These are phyloP conservation scores for Didymella glomerata DNA, from an alignment of 2,329 filamentous ascomycete species.

Conservation along the genomic window DNA sequence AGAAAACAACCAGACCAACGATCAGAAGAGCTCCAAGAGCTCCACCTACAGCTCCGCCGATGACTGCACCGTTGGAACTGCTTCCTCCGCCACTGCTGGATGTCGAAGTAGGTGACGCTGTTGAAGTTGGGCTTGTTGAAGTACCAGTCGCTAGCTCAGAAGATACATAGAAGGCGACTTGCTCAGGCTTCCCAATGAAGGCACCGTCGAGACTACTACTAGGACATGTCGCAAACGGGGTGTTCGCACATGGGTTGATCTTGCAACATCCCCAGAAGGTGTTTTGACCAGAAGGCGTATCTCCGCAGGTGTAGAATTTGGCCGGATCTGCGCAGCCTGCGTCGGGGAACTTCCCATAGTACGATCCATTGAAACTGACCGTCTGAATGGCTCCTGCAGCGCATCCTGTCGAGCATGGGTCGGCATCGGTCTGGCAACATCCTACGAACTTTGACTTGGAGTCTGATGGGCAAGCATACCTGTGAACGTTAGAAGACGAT, in stretches of 20 bases:
- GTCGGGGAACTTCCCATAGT: conserved; percentile 44
- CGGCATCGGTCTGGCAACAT: conserved; percentile 45
- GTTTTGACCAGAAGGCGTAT: conserved; percentile 2
- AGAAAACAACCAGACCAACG: conserved; percentile 38
- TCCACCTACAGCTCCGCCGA: conserved; percentile 43
- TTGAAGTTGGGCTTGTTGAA: neutral
- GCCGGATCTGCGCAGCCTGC: conserved; percentile 43
- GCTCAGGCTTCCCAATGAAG: conserved; percentile 32
- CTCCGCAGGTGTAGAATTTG: conserved; percentile 50
- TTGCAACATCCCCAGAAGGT: conserved; percentile 54
- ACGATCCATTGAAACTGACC: conserved; percentile 45
- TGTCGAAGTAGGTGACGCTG: neutral
- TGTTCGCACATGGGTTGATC: conserved; percentile 43
- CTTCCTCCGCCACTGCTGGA: conserved; percentile 4
- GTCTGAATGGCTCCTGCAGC: conserved; percentile 43
- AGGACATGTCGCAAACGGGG: neutral
- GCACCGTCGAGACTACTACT: conserved; percentile 11
- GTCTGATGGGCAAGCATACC: conserved; percentile 36
- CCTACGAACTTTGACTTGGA: conserved; percentile 49
- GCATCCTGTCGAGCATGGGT: conserved; percentile 53
- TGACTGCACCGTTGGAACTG: conserved; percentile 34
- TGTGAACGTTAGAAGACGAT: conserved; percentile 19
- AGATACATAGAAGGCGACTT: conserved; percentile 29
- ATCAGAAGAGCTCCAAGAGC: conserved; percentile 33
- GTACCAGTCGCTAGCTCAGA: neutral